These are phyloP conservation scores for Tephrocybe sp. DNA, from an alignment of 768 basidiomycete genomes.

Conservation along the genomic window DNA sequence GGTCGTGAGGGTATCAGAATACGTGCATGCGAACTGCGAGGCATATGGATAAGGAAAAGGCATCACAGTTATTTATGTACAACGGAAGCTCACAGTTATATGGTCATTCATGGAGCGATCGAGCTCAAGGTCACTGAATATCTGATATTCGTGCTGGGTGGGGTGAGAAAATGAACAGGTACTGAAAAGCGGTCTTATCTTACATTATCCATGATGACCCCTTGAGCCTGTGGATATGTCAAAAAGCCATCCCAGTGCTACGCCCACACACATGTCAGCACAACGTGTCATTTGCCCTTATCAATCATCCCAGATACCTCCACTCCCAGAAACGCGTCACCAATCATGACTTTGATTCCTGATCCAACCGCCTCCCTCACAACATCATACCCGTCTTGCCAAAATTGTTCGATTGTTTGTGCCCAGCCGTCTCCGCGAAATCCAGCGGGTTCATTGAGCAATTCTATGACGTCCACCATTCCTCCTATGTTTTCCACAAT, in stretches of 20 bases:
- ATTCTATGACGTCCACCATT: slow-evolving; percentile 60
- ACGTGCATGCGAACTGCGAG: slow-evolving; percentile 51
- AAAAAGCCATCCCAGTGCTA: slow-evolving; percentile 63
- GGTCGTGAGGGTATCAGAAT: slow-evolving; percentile 38
- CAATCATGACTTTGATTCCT: slow-evolving; percentile 63
- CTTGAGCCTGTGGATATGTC: slow-evolving; percentile 47
- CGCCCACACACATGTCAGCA: not conserved
- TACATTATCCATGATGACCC: slow-evolving; percentile 67
- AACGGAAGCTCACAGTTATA: slow-evolving; percentile 38
- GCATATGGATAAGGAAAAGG: not conserved
- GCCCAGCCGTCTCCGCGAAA: slow-evolving; percentile 43
- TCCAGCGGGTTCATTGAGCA: slow-evolving; percentile 69
- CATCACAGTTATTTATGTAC: not conserved
- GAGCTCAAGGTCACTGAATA: slow-evolving; percentile 61
- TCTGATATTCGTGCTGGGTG: slow-evolving; percentile 66
- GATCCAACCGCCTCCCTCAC: slow-evolving; percentile 49
- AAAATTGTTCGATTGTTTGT: slow-evolving; percentile 48
- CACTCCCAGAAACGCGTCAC: slow-evolving; percentile 68
- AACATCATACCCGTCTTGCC: slow-evolving; percentile 54
- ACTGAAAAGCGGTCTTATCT: not conserved
- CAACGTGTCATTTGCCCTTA: not conserved
- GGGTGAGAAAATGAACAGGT: slow-evolving; percentile 1
- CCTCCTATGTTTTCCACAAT: slow-evolving; percentile 52
- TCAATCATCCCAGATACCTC: slow-evolving; percentile 27
- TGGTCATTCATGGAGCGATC: slow-evolving; percentile 54